phyloP scores from a whole-genome alignment of 2,329 filamentous ascomycete species.

The Tetracladium maxilliforme region DNA sequence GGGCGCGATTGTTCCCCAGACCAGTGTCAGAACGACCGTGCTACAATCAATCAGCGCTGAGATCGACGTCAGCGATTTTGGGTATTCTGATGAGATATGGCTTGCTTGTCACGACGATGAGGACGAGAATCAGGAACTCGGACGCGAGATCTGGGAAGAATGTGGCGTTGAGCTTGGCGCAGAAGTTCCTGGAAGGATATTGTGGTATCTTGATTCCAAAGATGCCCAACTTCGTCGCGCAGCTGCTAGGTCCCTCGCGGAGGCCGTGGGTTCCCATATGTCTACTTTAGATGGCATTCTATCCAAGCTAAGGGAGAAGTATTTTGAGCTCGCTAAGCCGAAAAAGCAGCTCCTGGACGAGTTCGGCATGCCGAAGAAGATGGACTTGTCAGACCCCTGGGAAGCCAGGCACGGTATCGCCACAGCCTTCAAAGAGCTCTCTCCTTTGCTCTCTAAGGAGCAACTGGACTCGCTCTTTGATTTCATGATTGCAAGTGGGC shows the following conservation, averaged over 20 bases:
- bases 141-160: slow-evolving; percentile 87
- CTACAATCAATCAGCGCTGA: slow-evolving; percentile 84
- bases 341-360: slow-evolving; percentile 74
- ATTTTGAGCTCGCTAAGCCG: slow-evolving; percentile 68
- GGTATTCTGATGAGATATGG: slow-evolving; percentile 86
- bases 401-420: slow-evolving; percentile 82
- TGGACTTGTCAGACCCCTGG: slow-evolving; percentile 80
- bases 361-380: slow-evolving; percentile 87
- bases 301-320: slow-evolving; percentile 51
- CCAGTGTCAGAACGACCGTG: slow-evolving; percentile 67
- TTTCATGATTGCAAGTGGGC: slow-evolving; percentile 75
- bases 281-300: slow-evolving; percentile 48
- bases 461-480: slow-evolving; percentile 66
- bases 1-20: slow-evolving; percentile 66
- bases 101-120: slow-evolving; percentile 84
- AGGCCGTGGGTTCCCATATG: slow-evolving; percentile 48
- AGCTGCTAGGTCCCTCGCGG: slow-evolving; percentile 67
- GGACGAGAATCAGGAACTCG: slow-evolving; percentile 72
- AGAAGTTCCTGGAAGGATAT: slow-evolving; percentile 49
- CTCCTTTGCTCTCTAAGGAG: slow-evolving; percentile 49
- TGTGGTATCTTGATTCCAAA: slow-evolving; percentile 66
- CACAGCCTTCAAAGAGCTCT: slow-evolving; percentile 71
- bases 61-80: slow-evolving; percentile 76
- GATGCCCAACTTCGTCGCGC: slow-evolving; percentile 74
- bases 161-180: slow-evolving; percentile 61